phyloP scores from a whole-genome alignment of 2,329 filamentous ascomycete genomes.

The Neopestalotiopsis clavispora region DNA sequence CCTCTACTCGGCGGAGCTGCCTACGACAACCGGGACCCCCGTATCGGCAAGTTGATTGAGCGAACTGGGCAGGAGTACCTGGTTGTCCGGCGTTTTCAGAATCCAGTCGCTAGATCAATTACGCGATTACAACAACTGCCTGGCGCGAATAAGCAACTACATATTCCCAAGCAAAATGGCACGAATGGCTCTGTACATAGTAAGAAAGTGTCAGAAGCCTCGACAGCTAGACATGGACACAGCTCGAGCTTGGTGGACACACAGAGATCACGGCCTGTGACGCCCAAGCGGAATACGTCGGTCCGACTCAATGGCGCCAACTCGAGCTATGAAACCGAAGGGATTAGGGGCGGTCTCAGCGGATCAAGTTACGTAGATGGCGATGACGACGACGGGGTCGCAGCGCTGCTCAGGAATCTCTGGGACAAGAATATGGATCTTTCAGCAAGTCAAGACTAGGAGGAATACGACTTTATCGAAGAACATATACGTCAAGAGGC shows the following conservation, averaged over 20 bases:
- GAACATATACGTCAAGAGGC: constrained; percentile 4
- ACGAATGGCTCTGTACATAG: constrained; percentile 39
- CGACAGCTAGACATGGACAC: constrained; percentile 37
- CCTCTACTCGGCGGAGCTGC: constrained; percentile 57
- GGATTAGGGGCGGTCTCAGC: constrained; percentile 50
- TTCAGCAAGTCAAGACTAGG: constrained; percentile 57
- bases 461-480: constrained; percentile 17
- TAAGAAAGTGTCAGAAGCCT: constrained; percentile 31
- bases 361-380: constrained; percentile 55
- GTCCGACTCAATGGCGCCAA: constrained; percentile 43
- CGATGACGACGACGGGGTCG: constrained; percentile 53
- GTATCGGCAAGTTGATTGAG: constrained; percentile 69
- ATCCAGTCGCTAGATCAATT: constrained; percentile 70
- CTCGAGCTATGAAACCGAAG: constrained; percentile 53
- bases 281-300: constrained; percentile 40
- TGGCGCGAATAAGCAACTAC: constrained; percentile 53
- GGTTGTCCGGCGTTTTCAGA: constrained; percentile 75
- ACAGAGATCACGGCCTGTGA: constrained; percentile 34
- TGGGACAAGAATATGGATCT: constrained; percentile 68
- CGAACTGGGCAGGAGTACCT: constrained; percentile 74
- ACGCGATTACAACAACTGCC: constrained; percentile 57
- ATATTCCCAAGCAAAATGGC: constrained; percentile 46
- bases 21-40: constrained; percentile 66
- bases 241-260: constrained; percentile 45
- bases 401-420: constrained; percentile 58